Evolutionary conservation across 345 rosid species (phyloP).

Genomic region (Gossypioides kirkii): DNA sequence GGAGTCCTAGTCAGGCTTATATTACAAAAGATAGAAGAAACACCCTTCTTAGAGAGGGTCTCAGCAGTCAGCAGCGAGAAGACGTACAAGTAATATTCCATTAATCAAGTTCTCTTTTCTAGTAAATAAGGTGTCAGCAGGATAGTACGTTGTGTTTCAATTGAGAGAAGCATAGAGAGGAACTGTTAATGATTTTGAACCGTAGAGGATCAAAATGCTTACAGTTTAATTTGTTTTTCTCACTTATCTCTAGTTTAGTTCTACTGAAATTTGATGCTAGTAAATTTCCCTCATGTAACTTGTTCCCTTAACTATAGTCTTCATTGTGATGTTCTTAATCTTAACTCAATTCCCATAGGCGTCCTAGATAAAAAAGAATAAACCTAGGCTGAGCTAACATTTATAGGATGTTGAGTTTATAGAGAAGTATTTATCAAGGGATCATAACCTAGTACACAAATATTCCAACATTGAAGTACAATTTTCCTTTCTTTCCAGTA

Average conservation of each 20-base stretch:
- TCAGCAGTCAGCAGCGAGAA: neutral
- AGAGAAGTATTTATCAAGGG: neutral
- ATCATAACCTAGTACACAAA: neutral
- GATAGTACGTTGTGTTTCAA: neutral
- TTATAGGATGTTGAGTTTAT: neutral
- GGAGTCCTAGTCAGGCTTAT: neutral
- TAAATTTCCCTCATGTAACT: neutral
- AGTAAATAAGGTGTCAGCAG: neutral
- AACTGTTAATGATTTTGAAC: neutral
- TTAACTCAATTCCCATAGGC: neutral
- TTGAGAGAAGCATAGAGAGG: neutral
- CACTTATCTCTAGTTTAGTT: neutral
- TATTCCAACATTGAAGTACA: neutral
- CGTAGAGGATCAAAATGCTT: neutral
- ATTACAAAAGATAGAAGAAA: neutral
- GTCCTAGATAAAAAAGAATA: neutral
- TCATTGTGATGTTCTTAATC: neutral
- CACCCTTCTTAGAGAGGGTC: neutral
- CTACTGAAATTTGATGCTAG: neutral
- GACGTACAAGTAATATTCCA: neutral
- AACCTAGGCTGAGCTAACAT: neutral
- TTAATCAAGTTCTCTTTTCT: neutral
- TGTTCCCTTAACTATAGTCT: neutral
- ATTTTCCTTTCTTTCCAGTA: neutral
- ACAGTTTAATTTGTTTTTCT: neutral